Conservation (phyloP, 129 eudicot species). For the Deinandra increscens region DNA sequence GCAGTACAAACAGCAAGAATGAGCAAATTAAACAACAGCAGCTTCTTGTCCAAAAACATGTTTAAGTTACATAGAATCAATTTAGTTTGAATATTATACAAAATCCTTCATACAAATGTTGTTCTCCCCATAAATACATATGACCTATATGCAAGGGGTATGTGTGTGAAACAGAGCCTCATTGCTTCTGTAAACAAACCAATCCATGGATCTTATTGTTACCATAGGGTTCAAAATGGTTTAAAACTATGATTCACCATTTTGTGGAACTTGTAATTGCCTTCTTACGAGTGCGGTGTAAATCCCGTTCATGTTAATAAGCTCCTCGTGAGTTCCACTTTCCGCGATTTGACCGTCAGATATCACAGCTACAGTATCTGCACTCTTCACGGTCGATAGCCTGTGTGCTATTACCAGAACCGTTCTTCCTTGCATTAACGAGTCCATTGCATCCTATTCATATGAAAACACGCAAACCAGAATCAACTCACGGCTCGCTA, state of each 20-base stretch:
- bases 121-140: constrained; percentile 15
- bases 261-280: constrained; percentile 57
- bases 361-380: constrained; percentile 63
- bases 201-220: constrained; percentile 1
- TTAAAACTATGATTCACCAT: constrained; percentile 32
- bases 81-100: constrained; percentile 23
- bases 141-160: background rate
- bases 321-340: constrained; percentile 67
- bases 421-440: constrained; percentile 68
- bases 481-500: background rate
- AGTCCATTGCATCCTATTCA: constrained; percentile 72
- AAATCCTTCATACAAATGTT: constrained; percentile 19
- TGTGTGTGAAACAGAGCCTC: constrained; percentile 2
- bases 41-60: background rate
- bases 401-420: constrained; percentile 74
- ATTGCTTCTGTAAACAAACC: background rate
- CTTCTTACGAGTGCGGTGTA: constrained; percentile 67
- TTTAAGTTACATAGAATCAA: background rate
- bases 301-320: constrained; percentile 59
- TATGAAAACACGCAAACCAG: background rate
- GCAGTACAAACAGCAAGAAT: background rate
- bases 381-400: constrained; percentile 72
- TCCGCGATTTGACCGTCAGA: constrained; percentile 72
- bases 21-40: background rate
- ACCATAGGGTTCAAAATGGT: background rate